These are phyloP conservation scores for Carex sylvatica DNA, from an alignment of 202 grass and related monocot species.

Conservation along the genomic window DNA sequence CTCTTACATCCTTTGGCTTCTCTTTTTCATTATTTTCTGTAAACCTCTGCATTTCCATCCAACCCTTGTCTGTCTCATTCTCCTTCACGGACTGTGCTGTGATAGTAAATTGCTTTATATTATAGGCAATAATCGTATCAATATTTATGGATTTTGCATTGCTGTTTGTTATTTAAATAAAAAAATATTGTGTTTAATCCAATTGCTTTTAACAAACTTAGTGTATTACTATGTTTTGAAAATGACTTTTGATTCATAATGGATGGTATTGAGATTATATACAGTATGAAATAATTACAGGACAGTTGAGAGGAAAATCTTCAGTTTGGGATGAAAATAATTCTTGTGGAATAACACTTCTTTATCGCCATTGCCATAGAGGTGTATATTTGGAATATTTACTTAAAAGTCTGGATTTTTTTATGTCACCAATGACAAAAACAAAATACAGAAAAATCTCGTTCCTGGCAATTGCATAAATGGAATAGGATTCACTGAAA, in stretches of 20 bases:
- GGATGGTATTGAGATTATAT: neutral
- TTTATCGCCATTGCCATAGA: neutral
- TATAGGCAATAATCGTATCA: neutral
- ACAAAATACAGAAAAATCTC: neutral
- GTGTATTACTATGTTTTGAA: neutral
- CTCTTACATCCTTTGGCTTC: neutral
- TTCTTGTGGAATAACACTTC: neutral
- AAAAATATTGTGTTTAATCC: neutral
- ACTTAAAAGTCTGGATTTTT: neutral
- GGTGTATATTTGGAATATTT: neutral
- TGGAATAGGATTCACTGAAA: slow-evolving; percentile 5
- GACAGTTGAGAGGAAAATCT: neutral
- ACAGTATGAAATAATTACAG: neutral
- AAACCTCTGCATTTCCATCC: neutral
- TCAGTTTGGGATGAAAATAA: neutral
- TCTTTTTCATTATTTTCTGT: neutral
- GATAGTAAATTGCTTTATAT: neutral
- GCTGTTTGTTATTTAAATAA: neutral
- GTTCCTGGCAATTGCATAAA: neutral
- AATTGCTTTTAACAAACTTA: neutral
- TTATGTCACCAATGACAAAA: neutral
- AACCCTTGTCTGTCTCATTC: neutral
- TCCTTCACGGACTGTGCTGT: neutral
- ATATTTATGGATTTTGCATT: neutral
- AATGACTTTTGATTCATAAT: too few species aligned